Conservation (phyloP, 768 basidiomycete genomes). For the Cystobasidium onofrii region DNA sequence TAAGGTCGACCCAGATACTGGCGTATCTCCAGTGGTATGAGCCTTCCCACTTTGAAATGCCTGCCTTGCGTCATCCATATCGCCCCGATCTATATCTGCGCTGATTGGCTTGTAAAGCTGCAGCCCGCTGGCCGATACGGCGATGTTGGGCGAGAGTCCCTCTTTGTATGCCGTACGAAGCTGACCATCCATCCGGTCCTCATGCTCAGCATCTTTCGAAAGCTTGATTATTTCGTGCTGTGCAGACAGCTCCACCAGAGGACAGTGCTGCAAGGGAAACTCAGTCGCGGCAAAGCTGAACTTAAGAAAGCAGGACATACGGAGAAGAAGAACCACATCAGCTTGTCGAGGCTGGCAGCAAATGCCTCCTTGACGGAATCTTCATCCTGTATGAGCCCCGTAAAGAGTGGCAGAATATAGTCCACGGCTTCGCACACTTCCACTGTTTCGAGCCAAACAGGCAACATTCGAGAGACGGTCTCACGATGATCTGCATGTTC, state of each 20-base stretch:
- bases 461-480: constrained; percentile 68
- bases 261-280: constrained; percentile 31
- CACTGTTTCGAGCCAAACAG: constrained; percentile 65
- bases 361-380: constrained; percentile 40
- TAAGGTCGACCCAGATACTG: not conserved
- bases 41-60: not conserved
- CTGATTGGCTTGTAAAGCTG: not conserved
- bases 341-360: constrained; percentile 62
- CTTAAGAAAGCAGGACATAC: constrained; percentile 33
- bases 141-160: not conserved
- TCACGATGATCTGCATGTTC: constrained; percentile 31
- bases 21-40: not conserved
- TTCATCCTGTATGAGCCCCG: constrained; percentile 70
- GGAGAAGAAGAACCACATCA: constrained; percentile 86
- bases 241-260: constrained; percentile 33
- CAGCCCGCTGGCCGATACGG: not conserved
- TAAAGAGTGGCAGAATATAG: constrained; percentile 86
- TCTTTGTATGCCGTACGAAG: not conserved
- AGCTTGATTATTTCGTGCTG: not conserved
- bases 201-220: not conserved
- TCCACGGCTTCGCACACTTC: constrained; percentile 80
- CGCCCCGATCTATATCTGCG: not conserved
- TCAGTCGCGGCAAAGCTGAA: not conserved
- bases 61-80: not conserved
- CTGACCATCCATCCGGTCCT: not conserved